phyloP scores from a whole-genome alignment of 371 early-diverging fungal species.

The Mortierella sp. region DNA sequence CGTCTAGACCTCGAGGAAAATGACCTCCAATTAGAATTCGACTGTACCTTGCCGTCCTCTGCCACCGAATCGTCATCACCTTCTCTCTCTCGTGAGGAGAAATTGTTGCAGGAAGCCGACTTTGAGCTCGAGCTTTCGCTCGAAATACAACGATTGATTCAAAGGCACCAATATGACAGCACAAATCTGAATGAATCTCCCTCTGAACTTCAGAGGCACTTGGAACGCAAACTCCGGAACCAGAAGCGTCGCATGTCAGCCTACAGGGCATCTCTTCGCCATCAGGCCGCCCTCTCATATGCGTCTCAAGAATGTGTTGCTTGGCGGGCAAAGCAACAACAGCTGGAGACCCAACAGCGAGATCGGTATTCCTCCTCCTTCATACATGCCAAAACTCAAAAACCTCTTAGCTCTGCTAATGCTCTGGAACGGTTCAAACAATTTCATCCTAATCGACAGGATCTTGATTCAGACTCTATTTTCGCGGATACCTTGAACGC shows the following conservation, averaged over 20 bases:
- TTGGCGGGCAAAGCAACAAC: constrained; percentile 36
- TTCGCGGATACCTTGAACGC: constrained; percentile 43
- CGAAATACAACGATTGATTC: constrained; percentile 31
- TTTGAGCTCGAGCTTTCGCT: constrained; percentile 53
- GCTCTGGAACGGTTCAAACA: constrained; percentile 46
- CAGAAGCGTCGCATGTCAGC: constrained; percentile 35
- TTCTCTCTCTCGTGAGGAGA: constrained; percentile 26
- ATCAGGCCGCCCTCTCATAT: constrained; percentile 30
- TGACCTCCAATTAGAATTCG: constrained; percentile 38
- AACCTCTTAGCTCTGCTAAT: neutral
- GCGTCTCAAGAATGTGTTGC: constrained; percentile 46
- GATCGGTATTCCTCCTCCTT: neutral
- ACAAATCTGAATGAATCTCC: constrained; percentile 53
- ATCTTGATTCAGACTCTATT: constrained; percentile 28
- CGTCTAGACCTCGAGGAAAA: constrained; percentile 46
- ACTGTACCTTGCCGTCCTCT: constrained; percentile 16
- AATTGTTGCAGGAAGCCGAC: constrained; percentile 38
- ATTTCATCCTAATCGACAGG: constrained; percentile 40
- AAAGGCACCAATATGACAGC: constrained; percentile 27
- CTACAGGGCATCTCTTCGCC: constrained; percentile 30
- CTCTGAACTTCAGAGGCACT: constrained; percentile 38
- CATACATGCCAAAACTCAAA: neutral
- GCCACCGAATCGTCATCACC: neutral
- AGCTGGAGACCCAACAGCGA: constrained; percentile 7
- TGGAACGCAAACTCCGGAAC: constrained; percentile 34